These are phyloP conservation scores for Podaxis pistillaris DNA, from an alignment of 768 basidiomycete genomes.

Conservation along the genomic window DNA sequence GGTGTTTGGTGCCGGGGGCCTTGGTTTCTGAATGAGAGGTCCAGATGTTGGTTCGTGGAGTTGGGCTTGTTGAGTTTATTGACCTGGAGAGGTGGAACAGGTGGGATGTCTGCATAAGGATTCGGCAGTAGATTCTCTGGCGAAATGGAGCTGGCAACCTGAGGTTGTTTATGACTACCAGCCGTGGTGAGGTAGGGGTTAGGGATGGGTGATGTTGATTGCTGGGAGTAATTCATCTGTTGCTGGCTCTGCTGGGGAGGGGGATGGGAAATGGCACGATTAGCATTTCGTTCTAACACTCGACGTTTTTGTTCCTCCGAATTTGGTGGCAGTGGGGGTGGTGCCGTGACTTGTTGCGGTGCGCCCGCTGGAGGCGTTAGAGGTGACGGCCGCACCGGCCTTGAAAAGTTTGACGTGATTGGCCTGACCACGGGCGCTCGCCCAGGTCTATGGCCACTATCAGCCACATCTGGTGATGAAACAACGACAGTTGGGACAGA, in stretches of 20 bases:
- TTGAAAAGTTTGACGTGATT: slow-evolving; percentile 60
- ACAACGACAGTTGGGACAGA: slow-evolving; percentile 31
- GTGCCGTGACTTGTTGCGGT: slow-evolving; percentile 15
- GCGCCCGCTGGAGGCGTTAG: background rate
- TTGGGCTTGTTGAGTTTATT: background rate
- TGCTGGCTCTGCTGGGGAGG: slow-evolving; percentile 9
- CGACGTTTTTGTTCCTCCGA: slow-evolving; percentile 44
- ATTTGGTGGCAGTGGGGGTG: slow-evolving; percentile 30
- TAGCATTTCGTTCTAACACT: slow-evolving; percentile 61
- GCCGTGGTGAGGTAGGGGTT: background rate
- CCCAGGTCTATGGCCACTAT: slow-evolving; percentile 17
- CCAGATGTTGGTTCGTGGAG: background rate
- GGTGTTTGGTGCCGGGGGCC: background rate
- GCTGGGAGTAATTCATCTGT: slow-evolving; percentile 1
- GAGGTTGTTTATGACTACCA: background rate
- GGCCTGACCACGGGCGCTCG: slow-evolving; percentile 44
- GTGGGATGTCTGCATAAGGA: background rate
- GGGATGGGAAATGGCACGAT: slow-evolving; percentile 32
- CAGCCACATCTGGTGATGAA: slow-evolving; percentile 37
- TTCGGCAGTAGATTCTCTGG: background rate
- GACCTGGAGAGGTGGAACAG: background rate
- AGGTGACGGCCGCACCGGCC: slow-evolving; percentile 39
- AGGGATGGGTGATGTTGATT: slow-evolving; percentile 14
- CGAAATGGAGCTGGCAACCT: background rate
- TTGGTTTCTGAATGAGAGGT: background rate